phyloP scores from a whole-genome alignment of 1,284 basidiomycete genomes.

The Xerocomus minutiporus region DNA sequence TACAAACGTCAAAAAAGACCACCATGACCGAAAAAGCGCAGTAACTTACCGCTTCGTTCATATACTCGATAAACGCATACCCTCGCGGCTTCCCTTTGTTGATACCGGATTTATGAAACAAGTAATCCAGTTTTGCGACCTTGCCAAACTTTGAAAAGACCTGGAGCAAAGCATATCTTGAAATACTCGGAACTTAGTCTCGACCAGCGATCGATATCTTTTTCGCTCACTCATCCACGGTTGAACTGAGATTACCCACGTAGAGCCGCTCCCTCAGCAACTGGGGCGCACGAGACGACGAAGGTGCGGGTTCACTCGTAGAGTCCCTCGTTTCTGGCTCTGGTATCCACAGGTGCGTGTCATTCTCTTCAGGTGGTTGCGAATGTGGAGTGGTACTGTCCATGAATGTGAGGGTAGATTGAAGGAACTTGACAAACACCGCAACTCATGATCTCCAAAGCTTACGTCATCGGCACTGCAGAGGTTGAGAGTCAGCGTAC shows the following conservation, averaged over 20 bases:
- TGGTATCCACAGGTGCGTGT: constrained; percentile 32
- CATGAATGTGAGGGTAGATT: constrained; percentile 12
- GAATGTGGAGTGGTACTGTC: constrained; percentile 1
- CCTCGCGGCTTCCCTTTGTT: constrained; percentile 90
- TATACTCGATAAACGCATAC: constrained; percentile 92
- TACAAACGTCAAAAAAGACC: constrained; percentile 27
- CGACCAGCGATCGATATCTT: constrained; percentile 3
- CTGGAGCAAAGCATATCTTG: constrained; percentile 81
- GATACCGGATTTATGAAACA: constrained; percentile 91
- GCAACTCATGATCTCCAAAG: too few relatives aligned
- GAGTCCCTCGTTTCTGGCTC: constrained; percentile 23
- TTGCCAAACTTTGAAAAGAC: constrained; percentile 90
- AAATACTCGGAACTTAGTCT: constrained; percentile 12
- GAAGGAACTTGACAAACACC: too few relatives aligned
- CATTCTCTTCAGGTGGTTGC: neutral
- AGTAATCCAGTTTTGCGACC: constrained; percentile 87
- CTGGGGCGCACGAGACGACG: constrained; percentile 28
- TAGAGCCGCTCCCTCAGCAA: constrained; percentile 73
- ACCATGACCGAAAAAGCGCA: constrained; percentile 19
- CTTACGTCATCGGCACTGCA: too few relatives aligned
- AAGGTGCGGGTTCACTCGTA: constrained; percentile 17
- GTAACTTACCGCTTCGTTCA: constrained; percentile 69
- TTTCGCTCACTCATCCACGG: constrained; percentile 79
- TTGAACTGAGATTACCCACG: constrained; percentile 84
- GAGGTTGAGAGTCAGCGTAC: too few relatives aligned